phyloP scores from a whole-genome alignment of 2,329 filamentous ascomycete genomes.

The Scleromitrula shiraiana region DNA sequence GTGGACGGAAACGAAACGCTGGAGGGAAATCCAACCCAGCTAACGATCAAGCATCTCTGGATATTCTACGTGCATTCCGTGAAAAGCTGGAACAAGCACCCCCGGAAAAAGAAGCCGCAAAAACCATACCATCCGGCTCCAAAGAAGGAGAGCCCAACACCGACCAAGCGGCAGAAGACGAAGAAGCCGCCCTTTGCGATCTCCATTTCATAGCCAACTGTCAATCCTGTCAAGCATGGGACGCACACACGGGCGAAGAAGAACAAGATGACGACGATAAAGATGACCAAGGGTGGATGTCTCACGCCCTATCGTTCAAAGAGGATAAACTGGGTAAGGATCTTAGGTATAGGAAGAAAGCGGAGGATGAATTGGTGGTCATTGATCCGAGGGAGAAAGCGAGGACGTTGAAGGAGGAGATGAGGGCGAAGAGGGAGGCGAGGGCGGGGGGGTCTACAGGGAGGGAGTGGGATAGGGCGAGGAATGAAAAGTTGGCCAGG shows the following conservation, averaged over 20 bases:
- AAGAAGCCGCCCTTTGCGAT: constrained; percentile 75
- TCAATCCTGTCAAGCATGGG: constrained; percentile 84
- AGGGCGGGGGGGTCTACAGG: constrained; percentile 47
- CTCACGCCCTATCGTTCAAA: constrained; percentile 74
- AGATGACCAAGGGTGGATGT: constrained; percentile 72
- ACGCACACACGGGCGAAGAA: constrained; percentile 36
- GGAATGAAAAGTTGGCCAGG: background rate
- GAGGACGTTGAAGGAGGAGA: constrained; percentile 60
- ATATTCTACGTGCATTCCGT: constrained; percentile 72
- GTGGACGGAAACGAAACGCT: constrained; percentile 61
- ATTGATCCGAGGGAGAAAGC: constrained; percentile 87
- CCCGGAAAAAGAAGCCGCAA: constrained; percentile 32
- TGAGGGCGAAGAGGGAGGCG: constrained; percentile 49
- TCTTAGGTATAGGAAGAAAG: constrained; percentile 80
- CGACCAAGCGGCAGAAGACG: constrained; percentile 40
- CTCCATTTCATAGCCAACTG: constrained; percentile 94
- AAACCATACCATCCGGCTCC: constrained; percentile 17
- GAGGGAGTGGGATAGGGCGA: constrained; percentile 43
- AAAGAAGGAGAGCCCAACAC: constrained; percentile 15
- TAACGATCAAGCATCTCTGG: constrained; percentile 57
- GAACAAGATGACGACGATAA: constrained; percentile 48
- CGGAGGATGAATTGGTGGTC: constrained; percentile 83
- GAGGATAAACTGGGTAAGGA: constrained; percentile 89
- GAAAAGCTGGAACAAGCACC: constrained; percentile 57
- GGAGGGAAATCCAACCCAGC: constrained; percentile 44